Conservation (phyloP, 2,329 filamentous ascomycete genomes). For the Gyromitra esculenta region DNA sequence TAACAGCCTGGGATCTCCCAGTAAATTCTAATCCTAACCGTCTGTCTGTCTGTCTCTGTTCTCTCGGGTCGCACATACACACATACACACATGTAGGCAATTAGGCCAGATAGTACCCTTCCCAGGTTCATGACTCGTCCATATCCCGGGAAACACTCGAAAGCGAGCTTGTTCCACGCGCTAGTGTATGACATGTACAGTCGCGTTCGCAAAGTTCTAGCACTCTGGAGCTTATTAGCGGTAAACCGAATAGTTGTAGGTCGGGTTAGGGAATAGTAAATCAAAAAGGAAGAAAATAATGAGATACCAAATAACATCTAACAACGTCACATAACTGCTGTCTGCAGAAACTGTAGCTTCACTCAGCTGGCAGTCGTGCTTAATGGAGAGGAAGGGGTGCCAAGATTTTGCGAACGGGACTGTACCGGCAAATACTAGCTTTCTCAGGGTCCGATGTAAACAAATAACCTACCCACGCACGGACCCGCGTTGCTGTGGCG, state of each 20-base stretch:
- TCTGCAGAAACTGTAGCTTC: no score
- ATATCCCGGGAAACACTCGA: not conserved
- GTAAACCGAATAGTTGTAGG: no score
- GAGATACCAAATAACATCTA: no score
- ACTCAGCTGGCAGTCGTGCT: no score
- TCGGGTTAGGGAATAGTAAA: no score
- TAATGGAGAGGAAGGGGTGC: no score
- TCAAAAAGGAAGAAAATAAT: no score
- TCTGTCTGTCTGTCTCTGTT: not conserved
- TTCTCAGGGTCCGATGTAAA: constrained; percentile 11
- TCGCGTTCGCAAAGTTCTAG: no score
- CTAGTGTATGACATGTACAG: not conserved
- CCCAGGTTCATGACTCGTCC: constrained; percentile 3
- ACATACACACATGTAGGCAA: not conserved
- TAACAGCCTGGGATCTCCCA: constrained; percentile 27
- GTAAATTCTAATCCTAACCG: not conserved
- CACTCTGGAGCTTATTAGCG: no score
- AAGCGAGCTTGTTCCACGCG: not conserved
- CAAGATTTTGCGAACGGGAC: no score
- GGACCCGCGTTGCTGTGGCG: constrained; percentile 26
- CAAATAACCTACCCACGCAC: constrained; percentile 7
- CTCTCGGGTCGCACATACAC: not conserved
- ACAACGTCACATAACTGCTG: no score
- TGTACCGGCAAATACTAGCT: not conserved
- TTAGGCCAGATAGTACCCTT: constrained; percentile 22